Percentiles rank a stretch among this genome's conserved stretches.
Evolutionary conservation across 2,329 filamentous ascomycete species (phyloP).

Genomic region (Ceratocystis papillata): DNA sequence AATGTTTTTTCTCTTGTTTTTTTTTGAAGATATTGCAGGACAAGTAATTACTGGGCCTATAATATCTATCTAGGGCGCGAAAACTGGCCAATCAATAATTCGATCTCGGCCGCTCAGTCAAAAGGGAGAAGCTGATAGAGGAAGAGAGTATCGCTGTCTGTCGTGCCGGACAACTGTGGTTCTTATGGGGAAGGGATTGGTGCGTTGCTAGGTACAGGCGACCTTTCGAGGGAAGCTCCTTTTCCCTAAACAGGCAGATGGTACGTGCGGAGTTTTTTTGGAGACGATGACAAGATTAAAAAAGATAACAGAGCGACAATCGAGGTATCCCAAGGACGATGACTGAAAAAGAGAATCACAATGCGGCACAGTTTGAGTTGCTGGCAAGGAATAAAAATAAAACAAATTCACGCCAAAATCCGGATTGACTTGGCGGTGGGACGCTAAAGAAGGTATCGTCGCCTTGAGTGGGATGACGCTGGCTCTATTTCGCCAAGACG

Average conservation of each 20-base stretch:
- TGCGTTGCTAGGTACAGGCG: constrained; percentile 6
- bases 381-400: constrained; percentile 3
- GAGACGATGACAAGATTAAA: constrained; percentile 5
- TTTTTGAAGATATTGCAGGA: neutral
- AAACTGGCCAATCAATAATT: neutral
- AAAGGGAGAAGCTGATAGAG: neutral
- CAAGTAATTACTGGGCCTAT: neutral
- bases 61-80: neutral
- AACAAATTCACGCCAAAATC: neutral
- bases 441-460: neutral
- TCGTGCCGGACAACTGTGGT: constrained; percentile 8
- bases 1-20: too few species aligned
- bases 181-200: constrained; percentile 5
- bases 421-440: neutral
- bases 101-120: neutral
- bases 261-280: constrained; percentile 10
- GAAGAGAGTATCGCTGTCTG: neutral
- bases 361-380: constrained; percentile 1
- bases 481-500: neutral
- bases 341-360: neutral
- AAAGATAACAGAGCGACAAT: neutral
- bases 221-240: constrained; percentile 6
- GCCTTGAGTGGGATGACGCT: neutral
- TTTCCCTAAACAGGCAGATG: constrained; percentile 3
- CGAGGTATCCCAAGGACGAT: neutral